Conservation (phyloP, 306 rosid species). For the Psophocarpus tetragonolobus region DNA sequence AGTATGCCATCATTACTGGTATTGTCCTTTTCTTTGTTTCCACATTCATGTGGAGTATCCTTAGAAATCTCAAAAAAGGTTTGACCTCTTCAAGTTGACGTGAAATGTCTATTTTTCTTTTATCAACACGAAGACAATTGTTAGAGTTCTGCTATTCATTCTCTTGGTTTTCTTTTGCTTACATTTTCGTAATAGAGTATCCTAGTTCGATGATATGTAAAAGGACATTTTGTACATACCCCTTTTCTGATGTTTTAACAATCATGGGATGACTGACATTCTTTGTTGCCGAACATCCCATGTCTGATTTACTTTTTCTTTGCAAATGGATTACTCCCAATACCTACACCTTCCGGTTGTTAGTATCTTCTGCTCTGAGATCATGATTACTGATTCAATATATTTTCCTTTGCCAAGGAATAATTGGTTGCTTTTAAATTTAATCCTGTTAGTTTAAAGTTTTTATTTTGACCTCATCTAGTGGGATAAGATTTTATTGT, state of each 20-base stretch:
- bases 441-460: no score
- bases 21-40: slow-evolving; percentile 77
- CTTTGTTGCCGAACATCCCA: slow-evolving; percentile 1
- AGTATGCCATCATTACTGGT: slow-evolving; percentile 74
- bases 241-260: not conserved
- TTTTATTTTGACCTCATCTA: no score
- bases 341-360: not conserved
- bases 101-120: slow-evolving; percentile 16
- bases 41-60: slow-evolving; percentile 91
- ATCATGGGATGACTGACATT: not conserved
- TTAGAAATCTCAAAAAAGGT: slow-evolving; percentile 56
- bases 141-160: slow-evolving; percentile 7
- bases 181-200: slow-evolving; percentile 17
- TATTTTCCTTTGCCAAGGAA: not conserved
- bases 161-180: not conserved
- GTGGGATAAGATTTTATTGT: no score
- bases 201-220: not conserved
- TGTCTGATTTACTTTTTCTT: not conserved
- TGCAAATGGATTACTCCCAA: not conserved
- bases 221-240: not conserved
- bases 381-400: not conserved
- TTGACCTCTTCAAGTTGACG: slow-evolving; percentile 46
- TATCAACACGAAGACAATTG: not conserved
- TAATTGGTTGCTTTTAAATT: not conserved
- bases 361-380: not conserved